phyloP scores from a whole-genome alignment of 257 asterid species.

The Lavandula angustifolia region DNA sequence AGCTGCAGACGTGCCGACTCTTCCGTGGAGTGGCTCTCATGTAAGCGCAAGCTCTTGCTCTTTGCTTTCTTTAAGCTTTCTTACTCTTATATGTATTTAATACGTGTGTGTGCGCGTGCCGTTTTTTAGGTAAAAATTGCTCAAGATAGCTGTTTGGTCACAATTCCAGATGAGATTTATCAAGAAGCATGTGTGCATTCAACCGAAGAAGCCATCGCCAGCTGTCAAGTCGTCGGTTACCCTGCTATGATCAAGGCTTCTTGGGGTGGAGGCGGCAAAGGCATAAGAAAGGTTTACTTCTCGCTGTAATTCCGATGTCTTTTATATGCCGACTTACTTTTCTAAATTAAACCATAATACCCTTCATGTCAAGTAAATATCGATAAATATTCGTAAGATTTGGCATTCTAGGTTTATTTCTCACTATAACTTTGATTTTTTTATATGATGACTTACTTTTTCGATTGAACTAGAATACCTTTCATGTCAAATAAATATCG shows the following conservation, averaged over 20 bases:
- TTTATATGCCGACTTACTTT: constrained; percentile 1
- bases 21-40: constrained; percentile 99
- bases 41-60: constrained; percentile 46
- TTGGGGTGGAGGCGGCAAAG: constrained; percentile 99
- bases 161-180: constrained; percentile 78
- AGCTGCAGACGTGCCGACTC: constrained; percentile 98
- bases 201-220: constrained; percentile 92
- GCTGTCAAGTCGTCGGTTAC: constrained; percentile 96
- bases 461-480: constrained; percentile 1
- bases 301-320: constrained; percentile 17
- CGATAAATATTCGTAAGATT: constrained; percentile 17
- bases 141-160: constrained; percentile 71
- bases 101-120: constrained; percentile 7
- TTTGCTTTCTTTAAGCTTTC: constrained; percentile 19
- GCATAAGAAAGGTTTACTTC: constrained; percentile 89
- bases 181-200: constrained; percentile 90
- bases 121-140: constrained; percentile 71
- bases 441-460: constrained; percentile 11
- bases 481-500: constrained; percentile 19
- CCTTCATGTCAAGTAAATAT: constrained; percentile 20
- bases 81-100: constrained; percentile 18
- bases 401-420: constrained; percentile 53
- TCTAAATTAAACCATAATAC: constrained; percentile 7
- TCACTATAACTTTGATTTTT: constrained; percentile 18
- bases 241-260: constrained; percentile 99